These are phyloP conservation scores for Russula emetica DNA, from an alignment of 768 basidiomycete genomes.

Conservation along the genomic window DNA sequence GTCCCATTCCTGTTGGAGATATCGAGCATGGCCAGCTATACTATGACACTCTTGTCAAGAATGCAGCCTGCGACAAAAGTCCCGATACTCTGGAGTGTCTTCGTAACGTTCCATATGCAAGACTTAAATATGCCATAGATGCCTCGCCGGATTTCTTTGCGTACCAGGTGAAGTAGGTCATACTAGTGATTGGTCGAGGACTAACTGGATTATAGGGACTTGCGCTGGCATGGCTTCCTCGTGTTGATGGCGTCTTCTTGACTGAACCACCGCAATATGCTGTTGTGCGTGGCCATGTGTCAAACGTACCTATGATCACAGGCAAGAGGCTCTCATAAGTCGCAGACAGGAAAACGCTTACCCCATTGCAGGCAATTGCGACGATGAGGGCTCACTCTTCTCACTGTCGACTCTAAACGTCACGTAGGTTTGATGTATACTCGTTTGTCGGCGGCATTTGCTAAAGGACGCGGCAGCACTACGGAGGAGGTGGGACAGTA, in stretches of 20 bases:
- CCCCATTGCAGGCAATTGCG: conserved; percentile 17
- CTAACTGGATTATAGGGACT: conserved; percentile 10
- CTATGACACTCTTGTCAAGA: conserved; percentile 29
- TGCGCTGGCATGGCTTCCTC: conserved; percentile 26
- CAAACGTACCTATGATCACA: conserved; percentile 28
- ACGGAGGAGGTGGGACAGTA: conserved; percentile 2
- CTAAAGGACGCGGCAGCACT: conserved; percentile 3
- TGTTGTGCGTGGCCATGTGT: conserved; percentile 27
- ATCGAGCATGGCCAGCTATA: conserved; percentile 25
- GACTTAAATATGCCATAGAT: conserved; percentile 23
- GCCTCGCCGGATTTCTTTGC: conserved; percentile 21
- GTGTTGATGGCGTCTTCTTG: conserved; percentile 30
- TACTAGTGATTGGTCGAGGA: not conserved
- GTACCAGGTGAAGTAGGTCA: conserved; percentile 14
- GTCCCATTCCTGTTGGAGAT: conserved; percentile 28
- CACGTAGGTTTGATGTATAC: conserved; percentile 7
- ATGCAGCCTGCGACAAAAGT: conserved; percentile 24
- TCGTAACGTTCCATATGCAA: conserved; percentile 14
- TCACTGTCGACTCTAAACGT: conserved; percentile 20
- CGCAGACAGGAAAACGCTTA: not conserved
- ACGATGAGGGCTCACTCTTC: conserved; percentile 26
- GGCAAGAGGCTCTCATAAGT: not conserved
- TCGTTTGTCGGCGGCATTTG: not conserved
- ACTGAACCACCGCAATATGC: conserved; percentile 26
- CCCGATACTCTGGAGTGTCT: conserved; percentile 29